Base-by-base conservation (phyloP, 192 early-diverging fungal species). In the Chytriomyces sp. region DNA sequence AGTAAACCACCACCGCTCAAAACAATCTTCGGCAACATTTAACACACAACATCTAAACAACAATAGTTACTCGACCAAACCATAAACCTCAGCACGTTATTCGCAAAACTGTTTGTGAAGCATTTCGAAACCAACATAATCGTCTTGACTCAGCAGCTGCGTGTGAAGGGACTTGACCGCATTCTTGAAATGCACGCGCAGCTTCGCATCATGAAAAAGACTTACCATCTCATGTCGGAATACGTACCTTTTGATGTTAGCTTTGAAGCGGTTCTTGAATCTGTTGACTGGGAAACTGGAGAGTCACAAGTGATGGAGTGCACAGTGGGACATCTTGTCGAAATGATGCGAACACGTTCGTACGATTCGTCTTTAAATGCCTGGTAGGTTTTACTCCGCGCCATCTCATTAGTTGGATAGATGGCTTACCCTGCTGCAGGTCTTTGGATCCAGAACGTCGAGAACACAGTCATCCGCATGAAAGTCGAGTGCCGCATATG, bases 221-320 rank as follows among this genome's bases (percentile, higher is more conserved):
- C 88, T 16, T 84, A 87, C 59, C 16, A 76, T 24, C 70, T 87
- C 5, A 76, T 89, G n/a, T 72, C 77, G 0, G 61, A 82, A 53
- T 45, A 64, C 45, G 44, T 89, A 35, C 35, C 2, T 4, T 35
- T 35, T 35, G 35, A 35, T 35, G 35, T 3, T 35, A 35, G 35
- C 35, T 89, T 89, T 75, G 87, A 86, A 26, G 80, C 81, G 61
- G 77, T 89, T 47, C 79, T 89, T 16, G 65, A 66, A 11, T 83
- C 86, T 63, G 77, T 80, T 3, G 35, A 35, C 35, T 4, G 35
- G 35, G 81, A 88, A 65, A 86, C 86, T 47, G 66, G 69, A 20
- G 53, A 86, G n/a, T 67, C 72, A 11, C n/a, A 80, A 24, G 43
- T 44, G 6, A 74, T 79, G 68, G 85, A 28, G 86, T 83, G 3